These are phyloP conservation scores for Neckera pumila DNA, from an alignment of 225 moss, liverwort and hornwort species.

Conservation along the genomic window DNA sequence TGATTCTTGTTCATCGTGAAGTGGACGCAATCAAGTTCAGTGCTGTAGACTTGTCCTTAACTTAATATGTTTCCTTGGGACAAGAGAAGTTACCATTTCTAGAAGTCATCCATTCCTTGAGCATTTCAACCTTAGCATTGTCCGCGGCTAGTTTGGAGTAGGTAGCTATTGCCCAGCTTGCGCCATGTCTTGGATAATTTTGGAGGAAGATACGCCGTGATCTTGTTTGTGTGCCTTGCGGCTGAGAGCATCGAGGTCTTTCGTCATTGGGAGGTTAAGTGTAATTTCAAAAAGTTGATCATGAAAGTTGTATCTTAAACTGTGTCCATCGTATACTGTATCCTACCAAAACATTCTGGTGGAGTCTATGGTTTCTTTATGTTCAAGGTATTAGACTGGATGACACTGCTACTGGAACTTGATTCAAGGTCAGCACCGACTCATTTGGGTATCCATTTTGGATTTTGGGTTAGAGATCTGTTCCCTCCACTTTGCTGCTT, in stretches of 20 bases:
- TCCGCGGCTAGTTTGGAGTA: background rate
- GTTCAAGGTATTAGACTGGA: background rate
- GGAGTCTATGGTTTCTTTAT: background rate
- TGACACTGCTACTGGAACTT: background rate
- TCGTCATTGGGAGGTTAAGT: background rate
- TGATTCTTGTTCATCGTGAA: slow-evolving; percentile 2
- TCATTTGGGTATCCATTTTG: background rate
- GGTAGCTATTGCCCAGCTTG: background rate
- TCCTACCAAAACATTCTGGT: background rate
- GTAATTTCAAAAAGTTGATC: background rate
- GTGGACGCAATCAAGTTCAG: background rate
- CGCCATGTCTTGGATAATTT: background rate
- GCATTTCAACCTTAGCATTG: background rate
- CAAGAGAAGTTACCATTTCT: background rate
- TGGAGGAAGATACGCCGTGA: background rate
- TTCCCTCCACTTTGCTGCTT: background rate
- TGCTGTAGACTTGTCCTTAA: background rate
- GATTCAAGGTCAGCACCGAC: background rate
- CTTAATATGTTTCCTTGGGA: background rate
- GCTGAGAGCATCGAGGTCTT: background rate
- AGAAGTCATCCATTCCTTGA: background rate
- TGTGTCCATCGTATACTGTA: background rate
- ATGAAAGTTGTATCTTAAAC: background rate
- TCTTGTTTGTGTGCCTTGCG: background rate
- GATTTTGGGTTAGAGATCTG: background rate